A percentile compares a stretch with the other conserved stretches of the same genome.
Evolutionary conservation across 768 basidiomycete genomes (phyloP).

Genomic region (Agrocybe pediades): DNA sequence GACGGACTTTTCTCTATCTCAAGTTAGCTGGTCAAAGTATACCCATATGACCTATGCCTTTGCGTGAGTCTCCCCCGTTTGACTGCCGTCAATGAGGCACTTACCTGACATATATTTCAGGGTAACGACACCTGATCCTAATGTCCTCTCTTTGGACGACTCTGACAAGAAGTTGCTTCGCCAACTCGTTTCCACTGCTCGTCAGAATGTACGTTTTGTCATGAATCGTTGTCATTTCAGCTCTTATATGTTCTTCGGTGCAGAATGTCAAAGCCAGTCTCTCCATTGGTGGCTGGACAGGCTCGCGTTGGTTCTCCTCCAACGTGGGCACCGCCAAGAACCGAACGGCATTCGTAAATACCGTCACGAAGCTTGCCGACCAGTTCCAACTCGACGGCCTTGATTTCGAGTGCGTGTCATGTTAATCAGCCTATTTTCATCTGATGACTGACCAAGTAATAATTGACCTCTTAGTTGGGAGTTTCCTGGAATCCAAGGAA

Average conservation of each 20-base stretch:
- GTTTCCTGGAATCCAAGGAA: constrained; percentile 71
- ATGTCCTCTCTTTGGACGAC: constrained; percentile 31
- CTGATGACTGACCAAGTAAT: not conserved
- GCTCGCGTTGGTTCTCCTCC: constrained; percentile 62
- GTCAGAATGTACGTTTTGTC: constrained; percentile 33
- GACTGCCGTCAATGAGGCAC: constrained; percentile 2
- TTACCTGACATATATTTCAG: constrained; percentile 18
- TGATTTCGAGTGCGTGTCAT: constrained; percentile 61
- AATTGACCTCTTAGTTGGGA: constrained; percentile 66
- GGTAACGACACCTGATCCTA: constrained; percentile 40
- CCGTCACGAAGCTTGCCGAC: constrained; percentile 49
- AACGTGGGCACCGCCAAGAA: constrained; percentile 55
- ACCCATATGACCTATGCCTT: constrained; percentile 61
- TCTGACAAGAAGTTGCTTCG: constrained; percentile 52
- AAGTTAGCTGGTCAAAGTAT: constrained; percentile 53
- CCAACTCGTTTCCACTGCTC: constrained; percentile 53
- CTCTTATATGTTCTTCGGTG: not conserved
- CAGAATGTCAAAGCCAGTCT: constrained; percentile 59
- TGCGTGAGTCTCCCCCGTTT: constrained; percentile 41
- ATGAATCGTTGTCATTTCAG: not conserved
- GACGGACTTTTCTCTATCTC: constrained; percentile 39
- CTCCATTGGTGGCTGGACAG: constrained; percentile 71
- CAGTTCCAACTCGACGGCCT: constrained; percentile 60
- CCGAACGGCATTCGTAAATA: constrained; percentile 58
- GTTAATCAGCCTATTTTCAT: not conserved